Base-by-base conservation (phyloP, 352 stramenopile species). In the Globisporangium nagaii region DNA sequence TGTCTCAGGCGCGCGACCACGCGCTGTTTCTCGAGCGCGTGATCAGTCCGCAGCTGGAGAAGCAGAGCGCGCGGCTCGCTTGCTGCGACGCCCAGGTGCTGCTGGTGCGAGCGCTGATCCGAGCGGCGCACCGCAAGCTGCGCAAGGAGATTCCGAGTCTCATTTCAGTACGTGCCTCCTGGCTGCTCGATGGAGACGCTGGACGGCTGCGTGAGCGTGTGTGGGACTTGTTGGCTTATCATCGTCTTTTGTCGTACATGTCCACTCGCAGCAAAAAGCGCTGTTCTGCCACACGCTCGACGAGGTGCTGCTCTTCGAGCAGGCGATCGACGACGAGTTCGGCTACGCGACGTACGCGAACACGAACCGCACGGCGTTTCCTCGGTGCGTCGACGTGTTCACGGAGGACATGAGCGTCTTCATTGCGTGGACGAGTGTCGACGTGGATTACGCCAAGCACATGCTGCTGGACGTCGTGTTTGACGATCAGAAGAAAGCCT, bases 251-350 rank as follows among this genome's bases (percentile, higher is more conserved):
- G 25, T 15, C 1, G 5, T 32, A 4, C 5, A 7, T 22, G 30
- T 45, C 10, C 48, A 31, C 28, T 19, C 12, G 8, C 42, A 79
- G 71, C 53, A 76, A 41, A 56, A 73, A n/a, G 58, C 61, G 2
- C 55, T 86, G 1, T 60, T 92, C 39, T 92, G 81, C 50, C 81
- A 92, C 47, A 82, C 73, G 3, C 58, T 92, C 19, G 81, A 92
- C 36, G 81, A 92, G 63, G 62, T 88, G 0, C 41, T 92, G 50
- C 64, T 90, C 8, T 92, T 92, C 63, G 81, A 92, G 53, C 70
- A 75, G 32, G 27, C 56, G 2, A 56, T 90, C 20, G 75, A 92
- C 42, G 77, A 84, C 7, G 67, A 86, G 20, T 72, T 88, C 51
- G 67, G 60, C 20, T 92, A 92, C 45, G 65, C 65, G 9, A 75